Base-by-base conservation (phyloP, 1,139 yeast genomes). In the Pichia sp. region DNA sequence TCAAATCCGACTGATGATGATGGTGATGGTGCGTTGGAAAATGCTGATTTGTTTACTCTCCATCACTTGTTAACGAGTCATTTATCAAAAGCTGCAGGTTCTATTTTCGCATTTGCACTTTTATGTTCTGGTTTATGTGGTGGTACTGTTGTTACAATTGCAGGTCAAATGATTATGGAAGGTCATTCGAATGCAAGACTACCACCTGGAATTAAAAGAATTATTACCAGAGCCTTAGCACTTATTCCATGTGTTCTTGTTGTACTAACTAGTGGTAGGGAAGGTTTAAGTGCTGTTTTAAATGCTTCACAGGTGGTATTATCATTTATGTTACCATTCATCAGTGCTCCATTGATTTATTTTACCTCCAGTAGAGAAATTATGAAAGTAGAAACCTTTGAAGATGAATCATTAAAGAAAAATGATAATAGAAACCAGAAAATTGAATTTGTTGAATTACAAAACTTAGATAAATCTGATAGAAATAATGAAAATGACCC, bases 91-190 rank as follows among this genome's bases (percentile, higher is more conserved):
- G 82, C 89, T 2, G 97, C 97, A 0, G 98, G 97, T 4, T 71
- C 87, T 30, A 81, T 92, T 1, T 92, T 92, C 69, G 97, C 97
- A 1, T 67, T 89, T 38, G 97, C 97, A 1, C 75, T 92, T 63
- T 70, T 92, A 43, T 89, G 90, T 60, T 85, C 96, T n/a, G 98
- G 98, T 22, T 96, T 90, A 61, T 85, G 96, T 58, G 97, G 98
- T 2, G 97, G 98, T 41, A 86, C 94, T 29, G 96, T 92, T n/a
- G 92, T 97, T 59, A 92, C 98, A 0, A 73, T 92, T 59, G 95
- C 97, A 1, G 97, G 98, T 23, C 98, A 92, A 63, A 87, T 90
- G 79, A 96, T 92, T 2, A 81, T 89, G 57, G 97, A 92, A 62
- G 98, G 98, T 0, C 94, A 90, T 57, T 71, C 90, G 39, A 73